Percentiles rank a stretch among this genome's conserved stretches.
Conservation (phyloP, 768 basidiomycete species). For the Scleroderma bovista region DNA sequence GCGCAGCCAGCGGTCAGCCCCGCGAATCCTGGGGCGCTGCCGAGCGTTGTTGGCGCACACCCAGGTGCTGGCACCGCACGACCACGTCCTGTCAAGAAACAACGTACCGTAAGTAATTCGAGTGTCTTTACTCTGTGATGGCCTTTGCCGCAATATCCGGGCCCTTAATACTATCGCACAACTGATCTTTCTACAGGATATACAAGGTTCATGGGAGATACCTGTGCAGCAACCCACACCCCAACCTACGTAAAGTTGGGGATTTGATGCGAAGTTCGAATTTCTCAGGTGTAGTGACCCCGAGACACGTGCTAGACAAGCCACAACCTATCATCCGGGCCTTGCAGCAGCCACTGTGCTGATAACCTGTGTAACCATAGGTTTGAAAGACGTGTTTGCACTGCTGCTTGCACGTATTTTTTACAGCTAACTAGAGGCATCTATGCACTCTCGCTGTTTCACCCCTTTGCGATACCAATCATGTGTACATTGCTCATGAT, state of each 20-base stretch:
- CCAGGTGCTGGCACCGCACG: slow-evolving; percentile 53
- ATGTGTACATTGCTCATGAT: slow-evolving; percentile 1
- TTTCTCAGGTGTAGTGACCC: not conserved
- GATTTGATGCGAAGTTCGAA: not conserved
- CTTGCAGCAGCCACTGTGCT: not conserved
- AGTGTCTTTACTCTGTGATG: not conserved
- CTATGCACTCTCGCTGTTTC: slow-evolving; percentile 1
- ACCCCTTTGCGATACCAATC: not conserved
- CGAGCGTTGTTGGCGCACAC: slow-evolving; percentile 42
- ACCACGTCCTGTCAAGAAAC: slow-evolving; percentile 72
- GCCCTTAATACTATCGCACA: not conserved
- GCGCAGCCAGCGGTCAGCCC: slow-evolving; percentile 6
- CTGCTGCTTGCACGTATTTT: not conserved
- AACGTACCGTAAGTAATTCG: slow-evolving; percentile 53
- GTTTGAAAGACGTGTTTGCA: not conserved
- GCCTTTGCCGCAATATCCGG: not conserved
- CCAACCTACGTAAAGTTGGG: slow-evolving; percentile 26
- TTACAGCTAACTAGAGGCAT: slow-evolving; percentile 4
- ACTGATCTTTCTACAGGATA: slow-evolving; percentile 39
- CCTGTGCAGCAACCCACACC: slow-evolving; percentile 71
- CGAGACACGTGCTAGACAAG: not conserved
- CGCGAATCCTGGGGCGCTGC: too few relatives aligned
- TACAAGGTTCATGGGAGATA: slow-evolving; percentile 54
- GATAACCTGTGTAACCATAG: not conserved
- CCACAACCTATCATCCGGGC: not conserved